Conservation (phyloP, 1,139 yeast species). For the Diutina scorzettiae region DNA sequence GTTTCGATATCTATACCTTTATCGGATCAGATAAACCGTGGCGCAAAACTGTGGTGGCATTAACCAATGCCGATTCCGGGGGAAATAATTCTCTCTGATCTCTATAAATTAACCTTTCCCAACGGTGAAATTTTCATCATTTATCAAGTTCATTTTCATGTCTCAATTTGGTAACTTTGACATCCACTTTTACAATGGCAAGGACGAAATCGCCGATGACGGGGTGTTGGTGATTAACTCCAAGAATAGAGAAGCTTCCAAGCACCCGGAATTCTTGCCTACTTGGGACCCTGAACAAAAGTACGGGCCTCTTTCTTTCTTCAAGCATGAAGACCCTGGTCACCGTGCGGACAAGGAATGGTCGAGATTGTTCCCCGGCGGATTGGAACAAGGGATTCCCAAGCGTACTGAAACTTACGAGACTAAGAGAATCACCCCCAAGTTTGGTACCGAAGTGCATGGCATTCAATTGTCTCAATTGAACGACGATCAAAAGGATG, state of each 20-base stretch:
- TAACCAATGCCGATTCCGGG: background rate
- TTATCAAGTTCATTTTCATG: background rate
- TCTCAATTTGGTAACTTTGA: conserved; percentile 13
- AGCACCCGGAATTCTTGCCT: conserved; percentile 33
- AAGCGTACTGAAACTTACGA: background rate
- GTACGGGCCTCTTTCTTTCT: conserved; percentile 33
- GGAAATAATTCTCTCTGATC: too few species aligned
- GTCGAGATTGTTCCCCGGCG: conserved; percentile 35
- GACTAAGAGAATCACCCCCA: conserved; percentile 36
- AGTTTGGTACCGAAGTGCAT: conserved; percentile 49
- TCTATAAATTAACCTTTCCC: too few species aligned
- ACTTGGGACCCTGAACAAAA: conserved; percentile 36
- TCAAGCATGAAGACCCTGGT: conserved; percentile 43
- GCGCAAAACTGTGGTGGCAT: conserved; percentile 6
- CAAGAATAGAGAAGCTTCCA: conserved; percentile 11
- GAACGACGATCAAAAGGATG: conserved; percentile 43
- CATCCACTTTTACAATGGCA: conserved; percentile 19
- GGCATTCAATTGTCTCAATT: conserved; percentile 50
- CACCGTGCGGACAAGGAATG: conserved; percentile 43
- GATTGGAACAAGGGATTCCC: conserved; percentile 8
- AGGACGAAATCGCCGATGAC: conserved; percentile 16
- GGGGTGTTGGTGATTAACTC: conserved; percentile 20
- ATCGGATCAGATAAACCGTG: background rate
- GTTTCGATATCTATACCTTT: too few species aligned
- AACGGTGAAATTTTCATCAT: too few species aligned